Conservation (phyloP, 2,329 filamentous ascomycete genomes). For the Aureobasidium lini region DNA sequence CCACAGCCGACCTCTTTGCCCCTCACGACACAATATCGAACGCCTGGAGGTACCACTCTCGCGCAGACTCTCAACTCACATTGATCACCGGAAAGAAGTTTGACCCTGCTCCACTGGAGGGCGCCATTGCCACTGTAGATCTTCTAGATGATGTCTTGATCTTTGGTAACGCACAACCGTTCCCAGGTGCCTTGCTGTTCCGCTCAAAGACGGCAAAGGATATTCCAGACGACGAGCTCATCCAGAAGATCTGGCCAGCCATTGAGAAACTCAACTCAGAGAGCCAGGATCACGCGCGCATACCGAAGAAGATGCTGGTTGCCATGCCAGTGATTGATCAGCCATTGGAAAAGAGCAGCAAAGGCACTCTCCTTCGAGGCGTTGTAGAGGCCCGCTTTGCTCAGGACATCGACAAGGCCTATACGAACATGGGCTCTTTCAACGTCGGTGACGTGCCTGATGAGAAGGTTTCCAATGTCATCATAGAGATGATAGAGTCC, state of each 20-base stretch:
- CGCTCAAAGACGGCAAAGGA: slow-evolving; percentile 26
- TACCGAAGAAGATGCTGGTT: slow-evolving; percentile 45
- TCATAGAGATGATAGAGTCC: slow-evolving; percentile 26
- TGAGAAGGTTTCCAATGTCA: slow-evolving; percentile 23
- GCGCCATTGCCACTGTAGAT: slow-evolving; percentile 38
- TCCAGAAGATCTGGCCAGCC: slow-evolving; percentile 35
- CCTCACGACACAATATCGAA: slow-evolving; percentile 43
- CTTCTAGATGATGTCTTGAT: slow-evolving; percentile 50
- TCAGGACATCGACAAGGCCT: slow-evolving; percentile 40
- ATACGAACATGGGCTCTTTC: slow-evolving; percentile 22
- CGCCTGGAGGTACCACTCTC: slow-evolving; percentile 56
- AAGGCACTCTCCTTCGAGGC: slow-evolving; percentile 51
- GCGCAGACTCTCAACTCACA: slow-evolving; percentile 55
- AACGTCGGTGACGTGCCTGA: slow-evolving; percentile 26
- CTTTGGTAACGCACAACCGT: slow-evolving; percentile 52
- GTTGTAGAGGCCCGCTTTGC: slow-evolving; percentile 45
- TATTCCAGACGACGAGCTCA: slow-evolving; percentile 31
- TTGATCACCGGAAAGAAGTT: slow-evolving; percentile 63
- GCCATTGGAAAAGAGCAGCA: slow-evolving; percentile 52
- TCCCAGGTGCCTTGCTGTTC: slow-evolving; percentile 52
- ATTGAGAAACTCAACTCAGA: slow-evolving; percentile 43
- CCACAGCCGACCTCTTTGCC: slow-evolving; percentile 56
- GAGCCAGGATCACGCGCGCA: slow-evolving; percentile 44
- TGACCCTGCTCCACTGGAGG: slow-evolving; percentile 56
- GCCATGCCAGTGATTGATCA: slow-evolving; percentile 32